Base-by-base conservation (phyloP, 305 asterid species). In the Vinca major region DNA sequence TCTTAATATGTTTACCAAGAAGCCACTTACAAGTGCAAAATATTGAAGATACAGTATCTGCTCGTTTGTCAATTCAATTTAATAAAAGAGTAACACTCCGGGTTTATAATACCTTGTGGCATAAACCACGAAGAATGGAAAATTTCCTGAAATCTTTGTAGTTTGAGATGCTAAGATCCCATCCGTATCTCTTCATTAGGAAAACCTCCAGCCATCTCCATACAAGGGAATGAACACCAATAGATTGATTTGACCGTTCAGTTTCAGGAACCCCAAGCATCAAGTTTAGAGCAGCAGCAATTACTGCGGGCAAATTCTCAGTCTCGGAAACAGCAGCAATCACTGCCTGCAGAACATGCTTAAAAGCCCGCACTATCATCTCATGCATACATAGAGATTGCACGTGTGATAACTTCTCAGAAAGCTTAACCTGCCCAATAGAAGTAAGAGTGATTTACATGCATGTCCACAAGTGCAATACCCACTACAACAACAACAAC, bases 371-470 rank as follows among this genome's bases (percentile, higher is more conserved):
- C 65, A 87, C 90, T 68, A 90, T 87, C 98, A 92, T 90, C 85
- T 92, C 98, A 62, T 90, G 98, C 72, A 92, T 84, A 84, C 98
- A 92, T 70, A 92, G 96, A 68, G 96, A 90, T 54, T 93, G 98
- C 80, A 93, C 98, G 70, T 93, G 98, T 20, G 95, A 88, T 73
- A 93, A 79, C 80, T 90, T 90, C 78, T 90, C 99, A 66, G 99
- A 90, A 73, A 93, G 96, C 78, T 89, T 93, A 77, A 93, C 98
- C 98, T 93, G 92, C 33, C 63, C 66, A 75, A 79, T 39, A 69
- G 47, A 67, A 66, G 56, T 43, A n/a, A 55, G 73, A 57, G 62
- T 68, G 45, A 70, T 43, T 74, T 73, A 72, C 33, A 73, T 56
- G 48, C 64, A 71, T 76, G 65, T 62, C 61, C 56, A 41, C 33